phyloP scores from a whole-genome alignment of 2,329 filamentous ascomycete genomes.

The Ophiocordyceps robertsii region DNA sequence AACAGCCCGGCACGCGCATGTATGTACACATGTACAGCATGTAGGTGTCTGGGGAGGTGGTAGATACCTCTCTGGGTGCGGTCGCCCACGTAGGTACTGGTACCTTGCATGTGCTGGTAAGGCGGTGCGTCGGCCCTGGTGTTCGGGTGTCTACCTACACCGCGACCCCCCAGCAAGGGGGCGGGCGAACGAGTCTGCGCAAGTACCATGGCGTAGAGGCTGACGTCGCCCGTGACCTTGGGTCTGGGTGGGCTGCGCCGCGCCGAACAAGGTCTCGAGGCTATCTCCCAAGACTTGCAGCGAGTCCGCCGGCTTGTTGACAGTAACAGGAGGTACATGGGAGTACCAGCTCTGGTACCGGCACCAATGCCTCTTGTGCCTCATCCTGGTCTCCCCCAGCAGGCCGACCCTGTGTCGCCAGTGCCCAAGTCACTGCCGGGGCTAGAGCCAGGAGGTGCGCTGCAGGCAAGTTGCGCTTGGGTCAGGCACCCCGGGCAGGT shows the following conservation, averaged over 20 bases:
- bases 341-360: no score
- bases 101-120: neutral
- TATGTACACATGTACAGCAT: no score
- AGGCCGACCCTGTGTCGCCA: neutral
- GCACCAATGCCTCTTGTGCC: no score
- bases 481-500: neutral
- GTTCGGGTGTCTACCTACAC: neutral
- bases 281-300: neutral
- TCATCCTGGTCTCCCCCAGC: neutral
- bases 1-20: conserved; percentile 1
- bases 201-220: no score
- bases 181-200: no score
- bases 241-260: no score
- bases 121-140: neutral
- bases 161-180: no score
- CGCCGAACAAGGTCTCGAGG: neutral
- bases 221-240: no score
- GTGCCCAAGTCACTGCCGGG: neutral
- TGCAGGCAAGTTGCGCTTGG: neutral
- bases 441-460: neutral
- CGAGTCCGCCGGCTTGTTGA: no score
- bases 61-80: no score
- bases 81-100: neutral
- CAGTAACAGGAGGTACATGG: no score
- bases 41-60: no score